These are phyloP conservation scores for Melanogaster broomeanus DNA, from an alignment of 768 basidiomycete genomes.

Conservation along the genomic window DNA sequence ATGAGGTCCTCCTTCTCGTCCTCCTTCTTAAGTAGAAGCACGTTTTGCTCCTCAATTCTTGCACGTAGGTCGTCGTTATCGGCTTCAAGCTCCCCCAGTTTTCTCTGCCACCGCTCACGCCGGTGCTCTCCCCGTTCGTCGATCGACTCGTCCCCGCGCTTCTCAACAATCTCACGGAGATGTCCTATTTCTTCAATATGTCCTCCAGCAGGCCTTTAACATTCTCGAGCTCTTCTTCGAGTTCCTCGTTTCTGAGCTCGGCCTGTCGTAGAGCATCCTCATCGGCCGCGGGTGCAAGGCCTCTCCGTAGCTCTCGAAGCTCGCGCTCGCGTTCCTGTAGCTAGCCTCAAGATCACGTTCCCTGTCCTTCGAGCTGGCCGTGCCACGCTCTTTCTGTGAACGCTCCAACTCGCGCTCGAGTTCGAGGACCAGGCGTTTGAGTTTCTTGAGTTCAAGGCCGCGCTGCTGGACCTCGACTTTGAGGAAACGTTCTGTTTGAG, in stretches of 20 bases:
- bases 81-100: conserved; percentile 58
- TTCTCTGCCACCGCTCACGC: conserved; percentile 46
- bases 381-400: conserved; percentile 53
- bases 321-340: conserved; percentile 75
- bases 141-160: conserved; percentile 44
- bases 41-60: conserved; percentile 58
- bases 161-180: conserved; percentile 68
- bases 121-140: conserved; percentile 42
- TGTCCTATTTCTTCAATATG: conserved; percentile 79
- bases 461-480: conserved; percentile 92
- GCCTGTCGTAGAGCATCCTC: conserved; percentile 56
- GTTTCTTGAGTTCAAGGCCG: conserved; percentile 87
- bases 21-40: conserved; percentile 53
- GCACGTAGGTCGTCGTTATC: conserved; percentile 64
- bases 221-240: conserved; percentile 75
- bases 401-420: conserved; percentile 80
- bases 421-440: conserved; percentile 85
- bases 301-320: conserved; percentile 62
- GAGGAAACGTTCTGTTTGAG: conserved; percentile 92
- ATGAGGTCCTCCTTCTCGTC: conserved; percentile 74
- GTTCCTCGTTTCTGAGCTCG: conserved; percentile 63
- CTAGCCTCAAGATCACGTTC: conserved; percentile 77
- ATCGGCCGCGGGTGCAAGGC: conserved; percentile 42
- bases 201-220: conserved; percentile 73
- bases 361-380: conserved; percentile 43